These are phyloP conservation scores for Termitomyces sp. DNA, from an alignment of 768 basidiomycete genomes.

Conservation along the genomic window DNA sequence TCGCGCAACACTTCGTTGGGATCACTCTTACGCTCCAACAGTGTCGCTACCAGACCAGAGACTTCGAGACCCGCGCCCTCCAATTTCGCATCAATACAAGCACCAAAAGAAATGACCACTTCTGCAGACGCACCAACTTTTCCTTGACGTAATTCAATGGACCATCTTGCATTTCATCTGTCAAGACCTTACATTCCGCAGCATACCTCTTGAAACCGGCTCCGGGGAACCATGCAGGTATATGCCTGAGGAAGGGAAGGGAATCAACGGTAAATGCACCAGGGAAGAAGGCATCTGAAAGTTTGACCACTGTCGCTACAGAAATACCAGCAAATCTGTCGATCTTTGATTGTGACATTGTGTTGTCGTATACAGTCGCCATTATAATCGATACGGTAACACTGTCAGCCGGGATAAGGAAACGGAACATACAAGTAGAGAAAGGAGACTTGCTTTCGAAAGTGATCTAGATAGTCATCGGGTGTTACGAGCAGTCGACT, in stretches of 20 bases:
- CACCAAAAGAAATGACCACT: too few species aligned
- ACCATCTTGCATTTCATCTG: conserved; percentile 13
- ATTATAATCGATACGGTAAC: conserved; percentile 15
- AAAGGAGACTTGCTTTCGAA: conserved; percentile 3
- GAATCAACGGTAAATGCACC: conserved; percentile 23
- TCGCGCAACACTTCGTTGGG: not conserved
- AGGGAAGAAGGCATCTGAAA: conserved; percentile 13
- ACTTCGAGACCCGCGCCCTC: conserved; percentile 5
- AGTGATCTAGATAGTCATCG: conserved; percentile 12
- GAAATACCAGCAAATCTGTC: conserved; percentile 22
- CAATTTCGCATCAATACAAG: not conserved
- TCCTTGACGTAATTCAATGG: conserved; percentile 14
- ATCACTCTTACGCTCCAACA: conserved; percentile 5
- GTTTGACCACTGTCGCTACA: conserved; percentile 14
- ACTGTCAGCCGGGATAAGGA: not conserved
- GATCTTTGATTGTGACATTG: conserved; percentile 17
- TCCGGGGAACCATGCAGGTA: conserved; percentile 36
- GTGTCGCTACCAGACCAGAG: conserved; percentile 7
- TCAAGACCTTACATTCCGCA: conserved; percentile 1
- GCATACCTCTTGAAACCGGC: conserved; percentile 22
- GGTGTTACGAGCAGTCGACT: conserved; percentile 13
- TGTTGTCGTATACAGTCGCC: conserved; percentile 25
- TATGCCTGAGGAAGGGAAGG: conserved; percentile 26
- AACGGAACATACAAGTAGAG: too few species aligned
- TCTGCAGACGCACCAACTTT: conserved; percentile 5